phyloP scores from a whole-genome alignment of 495 filamentous ascomycete genomes.

The Endocarpon pusillum region DNA sequence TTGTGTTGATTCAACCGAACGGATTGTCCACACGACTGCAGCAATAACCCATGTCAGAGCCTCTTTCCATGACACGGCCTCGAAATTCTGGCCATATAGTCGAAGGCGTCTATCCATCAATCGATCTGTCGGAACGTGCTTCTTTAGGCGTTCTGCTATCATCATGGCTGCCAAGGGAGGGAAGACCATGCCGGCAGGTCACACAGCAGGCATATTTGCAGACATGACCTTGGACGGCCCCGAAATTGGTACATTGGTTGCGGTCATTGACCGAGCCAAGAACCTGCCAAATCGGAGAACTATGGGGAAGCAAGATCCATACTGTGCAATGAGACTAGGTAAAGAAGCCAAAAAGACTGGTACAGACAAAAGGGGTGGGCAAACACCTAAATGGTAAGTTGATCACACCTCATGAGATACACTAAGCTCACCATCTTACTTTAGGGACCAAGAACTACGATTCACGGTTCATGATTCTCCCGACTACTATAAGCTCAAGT shows the following conservation, averaged over 20 bases:
- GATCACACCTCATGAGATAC: not conserved
- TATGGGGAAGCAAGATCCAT: slow-evolving; percentile 97
- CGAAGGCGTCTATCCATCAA: too few species aligned
- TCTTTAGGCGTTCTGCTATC: not conserved
- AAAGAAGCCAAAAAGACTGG: slow-evolving; percentile 98
- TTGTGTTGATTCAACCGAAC: too few species aligned
- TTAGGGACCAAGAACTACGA: slow-evolving; percentile 91
- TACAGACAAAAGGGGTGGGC: slow-evolving; percentile 83
- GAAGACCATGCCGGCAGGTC: slow-evolving; percentile 25
- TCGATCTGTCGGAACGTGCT: too few species aligned
- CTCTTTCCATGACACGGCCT: too few species aligned
- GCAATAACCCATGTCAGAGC: too few species aligned
- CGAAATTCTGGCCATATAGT: too few species aligned
- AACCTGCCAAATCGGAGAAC: slow-evolving; percentile 92
- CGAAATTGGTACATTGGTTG: slow-evolving; percentile 80
- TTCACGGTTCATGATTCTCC: slow-evolving; percentile 92
- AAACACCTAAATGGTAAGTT: slow-evolving; percentile 85
- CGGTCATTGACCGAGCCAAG: slow-evolving; percentile 82
- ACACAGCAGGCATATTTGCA: slow-evolving; percentile 87
- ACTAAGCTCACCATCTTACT: not conserved
- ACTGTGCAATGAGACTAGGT: slow-evolving; percentile 80
- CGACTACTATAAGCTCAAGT: slow-evolving; percentile 85
- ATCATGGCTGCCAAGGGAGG: slow-evolving; percentile 20
- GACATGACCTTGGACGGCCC: slow-evolving; percentile 94
- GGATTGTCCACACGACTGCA: too few species aligned